phyloP scores from a whole-genome alignment of 176 grass and related monocot genomes.

The Aegilops umbellulata region DNA sequence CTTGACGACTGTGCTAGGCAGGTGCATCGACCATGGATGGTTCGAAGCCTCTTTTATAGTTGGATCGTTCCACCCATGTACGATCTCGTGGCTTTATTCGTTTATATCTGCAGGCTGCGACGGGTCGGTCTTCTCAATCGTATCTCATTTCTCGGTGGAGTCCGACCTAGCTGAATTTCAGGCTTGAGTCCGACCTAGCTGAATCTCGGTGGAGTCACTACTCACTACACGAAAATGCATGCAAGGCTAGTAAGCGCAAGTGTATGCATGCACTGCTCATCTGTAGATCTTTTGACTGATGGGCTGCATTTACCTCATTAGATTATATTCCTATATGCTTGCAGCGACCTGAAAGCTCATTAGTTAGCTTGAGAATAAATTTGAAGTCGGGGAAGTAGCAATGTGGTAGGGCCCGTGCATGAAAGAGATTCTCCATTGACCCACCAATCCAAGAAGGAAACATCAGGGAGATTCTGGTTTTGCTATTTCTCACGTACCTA shows the following conservation, averaged over 20 bases:
- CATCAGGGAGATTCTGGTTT: background rate
- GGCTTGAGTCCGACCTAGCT: background rate
- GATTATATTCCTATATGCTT: background rate
- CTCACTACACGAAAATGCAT: too few species aligned
- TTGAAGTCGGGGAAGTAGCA: background rate
- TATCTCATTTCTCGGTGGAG: background rate
- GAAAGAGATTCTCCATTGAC: slow-evolving; percentile 20
- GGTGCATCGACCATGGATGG: background rate
- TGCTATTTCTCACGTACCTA: too few species aligned
- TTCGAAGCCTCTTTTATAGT: background rate
- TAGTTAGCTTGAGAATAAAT: background rate
- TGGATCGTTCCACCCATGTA: background rate
- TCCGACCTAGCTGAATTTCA: background rate
- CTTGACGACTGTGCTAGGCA: background rate
- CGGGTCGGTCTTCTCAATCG: background rate
- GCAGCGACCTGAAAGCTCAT: background rate
- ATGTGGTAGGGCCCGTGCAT: slow-evolving; percentile 6
- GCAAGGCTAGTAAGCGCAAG: too few species aligned
- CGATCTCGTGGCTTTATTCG: background rate
- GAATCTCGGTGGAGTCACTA: too few species aligned
- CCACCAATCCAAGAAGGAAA: background rate
- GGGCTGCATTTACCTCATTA: too few species aligned
- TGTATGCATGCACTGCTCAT: too few species aligned
- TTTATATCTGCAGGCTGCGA: background rate
- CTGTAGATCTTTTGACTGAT: too few species aligned